phyloP scores from a whole-genome alignment of 169 alveolate species.

The Toxoplasma gondii region DNA sequence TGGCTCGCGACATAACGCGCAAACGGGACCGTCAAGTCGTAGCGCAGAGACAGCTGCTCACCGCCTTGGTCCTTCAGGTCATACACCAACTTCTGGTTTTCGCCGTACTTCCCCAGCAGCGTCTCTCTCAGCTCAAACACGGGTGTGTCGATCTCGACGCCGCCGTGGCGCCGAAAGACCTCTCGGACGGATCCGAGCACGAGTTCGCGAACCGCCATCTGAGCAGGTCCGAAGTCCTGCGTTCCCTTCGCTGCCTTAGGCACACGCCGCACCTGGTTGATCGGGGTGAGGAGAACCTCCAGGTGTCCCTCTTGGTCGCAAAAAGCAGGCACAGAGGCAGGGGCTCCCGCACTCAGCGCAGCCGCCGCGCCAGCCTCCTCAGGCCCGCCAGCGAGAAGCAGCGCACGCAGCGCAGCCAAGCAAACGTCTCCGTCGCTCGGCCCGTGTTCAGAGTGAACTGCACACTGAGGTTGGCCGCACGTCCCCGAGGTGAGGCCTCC shows the following conservation, averaged over 20 bases:
- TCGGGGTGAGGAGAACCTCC: background rate
- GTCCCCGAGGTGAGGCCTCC: background rate
- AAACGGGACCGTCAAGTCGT: conserved; percentile 98
- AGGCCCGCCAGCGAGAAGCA: background rate
- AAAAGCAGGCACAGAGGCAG: background rate
- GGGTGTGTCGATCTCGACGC: conserved; percentile 98
- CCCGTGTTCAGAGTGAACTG: background rate
- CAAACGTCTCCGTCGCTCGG: background rate
- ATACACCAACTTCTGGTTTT: conserved; percentile 94
- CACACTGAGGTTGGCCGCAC: background rate
- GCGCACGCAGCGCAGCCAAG: conserved; percentile 19
- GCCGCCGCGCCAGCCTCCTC: background rate
- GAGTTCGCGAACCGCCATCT: conserved; percentile 90
- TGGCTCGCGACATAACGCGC: conserved; percentile 94
- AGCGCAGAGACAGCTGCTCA: conserved; percentile 94
- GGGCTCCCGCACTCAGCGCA: background rate
- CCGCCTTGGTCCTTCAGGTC: conserved; percentile 98
- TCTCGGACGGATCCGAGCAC: conserved; percentile 82
- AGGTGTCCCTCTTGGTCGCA: conserved; percentile 11
- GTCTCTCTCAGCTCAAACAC: conserved; percentile 97
- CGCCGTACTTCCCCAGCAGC: conserved; percentile 91
- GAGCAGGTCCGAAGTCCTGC: conserved; percentile 91
- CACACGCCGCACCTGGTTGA: conserved; percentile 62
- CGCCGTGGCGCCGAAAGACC: conserved; percentile 94
- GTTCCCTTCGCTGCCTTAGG: conserved; percentile 97